Percentiles rank a stretch among this genome's conserved stretches.
Conservation (phyloP, 805 yeast species). For the Cephaloascus fragrans region DNA sequence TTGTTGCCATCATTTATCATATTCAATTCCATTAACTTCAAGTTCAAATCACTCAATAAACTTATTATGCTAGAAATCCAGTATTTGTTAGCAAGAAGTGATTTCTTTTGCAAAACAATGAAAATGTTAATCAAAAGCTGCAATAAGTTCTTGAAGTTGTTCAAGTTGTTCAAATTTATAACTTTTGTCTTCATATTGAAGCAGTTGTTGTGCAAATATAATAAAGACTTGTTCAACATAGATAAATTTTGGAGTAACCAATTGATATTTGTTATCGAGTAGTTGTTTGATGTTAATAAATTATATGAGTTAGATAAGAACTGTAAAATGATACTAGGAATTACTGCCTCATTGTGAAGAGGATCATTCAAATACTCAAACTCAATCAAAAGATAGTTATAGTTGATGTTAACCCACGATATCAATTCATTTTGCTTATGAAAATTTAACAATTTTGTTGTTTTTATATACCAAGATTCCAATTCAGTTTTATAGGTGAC, state of each 20-base stretch:
- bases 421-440: slow-evolving; percentile 13
- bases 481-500: slow-evolving; percentile 16
- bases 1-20: slow-evolving; percentile 7
- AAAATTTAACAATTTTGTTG: not conserved
- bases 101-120: not conserved
- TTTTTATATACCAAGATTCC: slow-evolving; percentile 6
- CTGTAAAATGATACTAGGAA: slow-evolving; percentile 12
- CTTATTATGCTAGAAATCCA: slow-evolving; percentile 14
- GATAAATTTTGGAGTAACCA: slow-evolving; percentile 1
- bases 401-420: slow-evolving; percentile 23
- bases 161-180: slow-evolving; percentile 15
- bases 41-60: slow-evolving; percentile 15
- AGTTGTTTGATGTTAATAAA: slow-evolving; percentile 15
- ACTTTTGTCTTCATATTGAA: slow-evolving; percentile 16
- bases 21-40: slow-evolving; percentile 12
- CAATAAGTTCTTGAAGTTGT: slow-evolving; percentile 19
- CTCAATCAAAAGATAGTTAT: slow-evolving; percentile 28
- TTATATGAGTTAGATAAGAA: slow-evolving; percentile 29
- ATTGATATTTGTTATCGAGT: not conserved
- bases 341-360: not conserved
- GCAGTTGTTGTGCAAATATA: slow-evolving; percentile 24
- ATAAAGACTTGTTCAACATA: slow-evolving; percentile 5
- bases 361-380: slow-evolving; percentile 17
- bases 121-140: slow-evolving; percentile 15
- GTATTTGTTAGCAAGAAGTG: not conserved